phyloP scores from a whole-genome alignment of 805 yeast genomes.

The Candida bentonensis region DNA sequence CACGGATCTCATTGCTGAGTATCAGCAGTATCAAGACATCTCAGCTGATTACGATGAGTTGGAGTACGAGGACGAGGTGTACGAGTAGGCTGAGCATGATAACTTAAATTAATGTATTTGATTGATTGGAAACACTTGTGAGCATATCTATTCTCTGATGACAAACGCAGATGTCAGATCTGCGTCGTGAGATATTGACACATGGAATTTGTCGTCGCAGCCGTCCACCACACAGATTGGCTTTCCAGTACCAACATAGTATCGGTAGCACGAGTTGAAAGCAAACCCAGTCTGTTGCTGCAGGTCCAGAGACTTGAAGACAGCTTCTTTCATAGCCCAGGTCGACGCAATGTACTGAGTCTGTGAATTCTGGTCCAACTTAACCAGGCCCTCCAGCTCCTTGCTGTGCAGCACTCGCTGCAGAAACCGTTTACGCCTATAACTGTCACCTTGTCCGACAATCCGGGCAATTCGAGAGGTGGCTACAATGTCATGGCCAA shows the following conservation, averaged over 20 bases:
- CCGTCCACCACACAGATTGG: conserved; percentile 5
- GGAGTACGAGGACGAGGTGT: conserved; percentile 46
- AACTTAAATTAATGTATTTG: too few relatives aligned
- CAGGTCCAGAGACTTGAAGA: conserved; percentile 43
- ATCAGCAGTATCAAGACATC: conserved; percentile 85
- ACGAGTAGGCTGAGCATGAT: background rate
- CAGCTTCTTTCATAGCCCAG: conserved; percentile 70
- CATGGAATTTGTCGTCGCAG: conserved; percentile 28
- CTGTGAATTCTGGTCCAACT: conserved; percentile 2
- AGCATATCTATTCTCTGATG: conserved; percentile 15
- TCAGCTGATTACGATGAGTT: conserved; percentile 55
- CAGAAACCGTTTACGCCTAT: conserved; percentile 27
- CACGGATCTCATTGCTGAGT: conserved; percentile 78
- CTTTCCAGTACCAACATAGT: conserved; percentile 17
- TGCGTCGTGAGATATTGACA: conserved; percentile 54
- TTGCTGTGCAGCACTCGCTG: conserved; percentile 37
- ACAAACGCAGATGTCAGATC: conserved; percentile 46
- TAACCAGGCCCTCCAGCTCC: conserved; percentile 27
- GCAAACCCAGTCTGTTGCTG: conserved; percentile 36
- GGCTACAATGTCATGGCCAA: conserved; percentile 45
- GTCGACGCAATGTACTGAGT: conserved; percentile 33
- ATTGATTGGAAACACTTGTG: too few relatives aligned
- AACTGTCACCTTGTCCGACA: conserved; percentile 23
- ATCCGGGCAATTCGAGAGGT: conserved; percentile 33
- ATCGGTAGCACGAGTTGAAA: conserved; percentile 49